Evolutionary conservation across 192 early-diverging fungal species (phyloP).

Genomic region (Coemansia sp.): DNA sequence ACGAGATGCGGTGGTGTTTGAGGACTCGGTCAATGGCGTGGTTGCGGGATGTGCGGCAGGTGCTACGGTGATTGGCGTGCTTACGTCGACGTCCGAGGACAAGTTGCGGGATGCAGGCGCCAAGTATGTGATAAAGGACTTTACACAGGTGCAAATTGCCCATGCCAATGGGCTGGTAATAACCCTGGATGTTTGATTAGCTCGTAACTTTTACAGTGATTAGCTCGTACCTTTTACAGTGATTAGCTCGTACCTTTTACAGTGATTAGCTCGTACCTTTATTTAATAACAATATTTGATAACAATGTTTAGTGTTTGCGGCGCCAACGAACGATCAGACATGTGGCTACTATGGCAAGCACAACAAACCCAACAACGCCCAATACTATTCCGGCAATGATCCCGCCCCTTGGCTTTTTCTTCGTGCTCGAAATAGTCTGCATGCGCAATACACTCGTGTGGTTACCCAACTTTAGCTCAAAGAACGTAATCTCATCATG

Average conservation of each 20-base stretch:
- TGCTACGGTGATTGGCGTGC: conserved; percentile 28
- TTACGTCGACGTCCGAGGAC: conserved; percentile 23
- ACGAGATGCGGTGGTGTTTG: conserved; percentile 29
- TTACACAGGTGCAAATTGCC: conserved; percentile 6
- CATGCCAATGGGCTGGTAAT: conserved; percentile 11
- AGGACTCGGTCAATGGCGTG: conserved; percentile 38
- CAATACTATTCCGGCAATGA: conserved; percentile 43
- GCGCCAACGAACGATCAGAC: conserved; percentile 15
- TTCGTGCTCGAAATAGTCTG: conserved; percentile 44
- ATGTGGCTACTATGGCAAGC: conserved; percentile 14
- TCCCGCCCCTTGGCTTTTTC: conserved; percentile 20
- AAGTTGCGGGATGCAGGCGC: conserved; percentile 26
- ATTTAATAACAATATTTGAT: too few relatives aligned
- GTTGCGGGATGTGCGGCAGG: conserved; percentile 32
- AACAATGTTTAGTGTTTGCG: neutral
- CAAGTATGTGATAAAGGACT: conserved; percentile 25
- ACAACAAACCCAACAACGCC: conserved; percentile 36
- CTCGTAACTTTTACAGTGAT: neutral
- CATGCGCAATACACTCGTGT: conserved; percentile 23
- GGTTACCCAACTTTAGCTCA: conserved; percentile 27
- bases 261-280: too few relatives aligned
- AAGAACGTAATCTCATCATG: conserved; percentile 48
- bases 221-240: too few relatives aligned
- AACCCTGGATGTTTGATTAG: neutral
- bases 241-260: too few relatives aligned